Percentiles rank a stretch among this genome's conserved stretches.
Conservation (phyloP, 1,284 basidiomycete species). For the Ceratobasidium sp. region DNA sequence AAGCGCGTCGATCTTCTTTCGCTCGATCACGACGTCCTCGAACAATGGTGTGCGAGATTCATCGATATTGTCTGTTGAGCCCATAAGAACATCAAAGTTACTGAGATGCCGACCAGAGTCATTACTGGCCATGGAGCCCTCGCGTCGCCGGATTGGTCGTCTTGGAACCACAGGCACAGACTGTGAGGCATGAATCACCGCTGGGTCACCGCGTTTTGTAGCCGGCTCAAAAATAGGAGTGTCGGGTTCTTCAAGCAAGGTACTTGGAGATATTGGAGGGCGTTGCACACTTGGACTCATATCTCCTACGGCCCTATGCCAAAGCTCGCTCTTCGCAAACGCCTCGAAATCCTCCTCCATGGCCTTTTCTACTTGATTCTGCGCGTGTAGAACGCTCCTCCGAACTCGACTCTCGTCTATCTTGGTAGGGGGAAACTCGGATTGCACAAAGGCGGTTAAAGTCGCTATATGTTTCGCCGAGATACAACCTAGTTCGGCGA, state of each 20-base stretch:
- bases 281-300: conserved; percentile 55
- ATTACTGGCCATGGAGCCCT: conserved; percentile 25
- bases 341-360: conserved; percentile 93
- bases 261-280: conserved; percentile 7
- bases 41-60: conserved; percentile 79
- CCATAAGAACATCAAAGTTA: conserved; percentile 78
- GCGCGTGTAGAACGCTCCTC: conserved; percentile 82
- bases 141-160: conserved; percentile 20
- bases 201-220: conserved; percentile 8
- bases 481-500: conserved; percentile 71
- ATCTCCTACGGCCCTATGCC: conserved; percentile 87
- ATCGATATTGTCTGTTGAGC: conserved; percentile 63
- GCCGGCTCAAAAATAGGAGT: background rate
- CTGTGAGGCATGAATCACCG: conserved; percentile 20
- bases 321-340: conserved; percentile 88
- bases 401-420: conserved; percentile 70
- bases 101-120: conserved; percentile 52
- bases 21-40: conserved; percentile 73
- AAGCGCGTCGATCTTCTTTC: conserved; percentile 83
- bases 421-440: conserved; percentile 53
- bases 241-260: conserved; percentile 18
- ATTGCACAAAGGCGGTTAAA: conserved; percentile 73
- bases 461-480: conserved; percentile 73
- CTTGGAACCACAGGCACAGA: conserved; percentile 32
- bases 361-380: conserved; percentile 83